phyloP scores from a whole-genome alignment of 257 asterid genomes.

The Scutellaria baicalensis region DNA sequence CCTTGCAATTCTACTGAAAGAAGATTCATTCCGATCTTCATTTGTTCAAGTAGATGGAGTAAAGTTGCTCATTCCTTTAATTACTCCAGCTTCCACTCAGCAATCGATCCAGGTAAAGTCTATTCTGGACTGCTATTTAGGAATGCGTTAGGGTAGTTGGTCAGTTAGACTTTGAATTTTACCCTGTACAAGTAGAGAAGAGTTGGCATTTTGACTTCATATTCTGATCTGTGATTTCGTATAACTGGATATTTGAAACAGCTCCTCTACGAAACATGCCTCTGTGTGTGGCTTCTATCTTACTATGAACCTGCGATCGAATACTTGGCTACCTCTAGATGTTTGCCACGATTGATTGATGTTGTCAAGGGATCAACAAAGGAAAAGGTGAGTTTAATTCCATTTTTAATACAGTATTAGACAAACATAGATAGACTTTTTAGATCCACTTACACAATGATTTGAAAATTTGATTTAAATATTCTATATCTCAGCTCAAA shows the following conservation, averaged over 20 bases:
- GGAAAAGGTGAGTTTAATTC: slow-evolving; percentile 51
- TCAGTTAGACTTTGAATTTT: slow-evolving; percentile 1
- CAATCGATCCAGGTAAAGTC: slow-evolving; percentile 76
- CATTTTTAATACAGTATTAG: not conserved
- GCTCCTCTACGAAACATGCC: slow-evolving; percentile 87
- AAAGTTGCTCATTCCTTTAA: slow-evolving; percentile 68
- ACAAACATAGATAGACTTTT: not conserved
- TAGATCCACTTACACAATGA: not conserved
- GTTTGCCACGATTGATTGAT: slow-evolving; percentile 60
- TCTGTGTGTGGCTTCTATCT: slow-evolving; percentile 77
- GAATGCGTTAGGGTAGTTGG: not conserved
- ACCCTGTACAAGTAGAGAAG: not conserved
- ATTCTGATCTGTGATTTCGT: not conserved
- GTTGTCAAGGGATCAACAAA: slow-evolving; percentile 84
- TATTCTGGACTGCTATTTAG: not conserved
- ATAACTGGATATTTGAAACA: slow-evolving; percentile 29
- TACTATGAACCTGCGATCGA: slow-evolving; percentile 82
- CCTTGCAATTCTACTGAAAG: slow-evolving; percentile 69
- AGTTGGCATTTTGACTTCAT: too few relatives aligned
- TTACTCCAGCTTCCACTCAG: slow-evolving; percentile 82
- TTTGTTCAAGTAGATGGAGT: slow-evolving; percentile 90
- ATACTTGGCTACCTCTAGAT: slow-evolving; percentile 72
- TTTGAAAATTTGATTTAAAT: not conserved
- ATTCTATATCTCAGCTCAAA: not conserved
- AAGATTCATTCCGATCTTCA: slow-evolving; percentile 54